phyloP scores from a whole-genome alignment of 2,329 filamentous ascomycete genomes.

The Colletotrichum shisoi region DNA sequence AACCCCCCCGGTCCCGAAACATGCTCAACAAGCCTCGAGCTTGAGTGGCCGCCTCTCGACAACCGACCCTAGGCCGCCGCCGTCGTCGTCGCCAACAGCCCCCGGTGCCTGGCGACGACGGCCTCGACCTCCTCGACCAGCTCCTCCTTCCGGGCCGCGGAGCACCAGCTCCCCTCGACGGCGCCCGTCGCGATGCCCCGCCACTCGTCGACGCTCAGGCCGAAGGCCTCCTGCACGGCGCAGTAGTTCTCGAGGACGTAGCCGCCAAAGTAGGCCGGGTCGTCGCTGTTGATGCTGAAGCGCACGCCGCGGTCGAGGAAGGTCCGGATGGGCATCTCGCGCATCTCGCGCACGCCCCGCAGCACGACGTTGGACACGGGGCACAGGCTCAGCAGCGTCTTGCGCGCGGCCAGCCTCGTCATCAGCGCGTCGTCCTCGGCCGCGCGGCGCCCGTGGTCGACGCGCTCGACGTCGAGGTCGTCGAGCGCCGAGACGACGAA shows the following conservation, averaged over 20 bases:
- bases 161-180: constrained; percentile 72
- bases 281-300: constrained; percentile 78
- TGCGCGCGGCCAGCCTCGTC: constrained; percentile 62
- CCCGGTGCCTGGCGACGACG: constrained; percentile 25
- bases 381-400: constrained; percentile 55
- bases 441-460: constrained; percentile 77
- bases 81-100: not conserved
- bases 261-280: constrained; percentile 78
- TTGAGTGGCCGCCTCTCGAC: not conserved
- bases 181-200: constrained; percentile 66
- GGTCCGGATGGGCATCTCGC: constrained; percentile 62
- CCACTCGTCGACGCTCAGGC: constrained; percentile 71
- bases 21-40: not conserved
- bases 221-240: constrained; percentile 76
- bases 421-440: constrained; percentile 67
- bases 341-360: constrained; percentile 38
- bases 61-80: not conserved
- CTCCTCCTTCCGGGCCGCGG: constrained; percentile 66
- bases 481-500: constrained; percentile 73
- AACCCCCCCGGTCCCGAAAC: not conserved
- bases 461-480: constrained; percentile 67
- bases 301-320: constrained; percentile 70
- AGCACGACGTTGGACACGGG: constrained; percentile 48
- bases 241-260: constrained; percentile 80
- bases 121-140: constrained; percentile 59